Base-by-base conservation (phyloP, 2,329 filamentous ascomycete genomes). In the Alternaria sp. region DNA sequence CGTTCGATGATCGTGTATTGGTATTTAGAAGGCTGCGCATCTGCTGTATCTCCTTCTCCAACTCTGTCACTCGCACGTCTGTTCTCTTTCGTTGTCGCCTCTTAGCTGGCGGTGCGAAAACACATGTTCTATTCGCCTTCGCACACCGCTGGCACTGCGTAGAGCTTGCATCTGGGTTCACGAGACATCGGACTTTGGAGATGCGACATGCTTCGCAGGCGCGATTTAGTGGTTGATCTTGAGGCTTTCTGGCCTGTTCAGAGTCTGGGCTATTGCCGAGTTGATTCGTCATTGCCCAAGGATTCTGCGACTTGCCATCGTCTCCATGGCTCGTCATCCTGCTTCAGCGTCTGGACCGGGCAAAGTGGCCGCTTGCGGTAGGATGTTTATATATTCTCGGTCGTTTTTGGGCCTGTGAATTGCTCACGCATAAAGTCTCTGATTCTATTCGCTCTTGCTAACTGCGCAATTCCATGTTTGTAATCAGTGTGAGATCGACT, bases 91-190 rank as follows among this genome's bases (percentile, higher is more conserved):
- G 65, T 49, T 77, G 75, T 11, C 73, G 61, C 34, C 75, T 64
- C 62, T 77, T 77, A 42, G 69, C 71, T n/a, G 75, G 74, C 2
- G 74, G 62, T 14, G 73, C 72, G 60, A 77, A 77, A n/a, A 76
- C 41, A 55, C 75, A 77, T 11, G 61, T 41, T 51, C 65, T 64
- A 13, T 69, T 71, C 26, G 72, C 72, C 55, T 73, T 77, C 40
- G 73, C 71, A 58, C 75, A 77, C 59, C 75, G 65, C 45, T 77
- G 73, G 40, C 75, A 77, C 45, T 72, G 71, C 3, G 62, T 63
- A 5, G 71, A 73, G 36, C 51, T 60, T 52, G 67, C 58, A 33
- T 66, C 66, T 8, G 71, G 63, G 21, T 72, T 69, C 10, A 69
- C 52, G 31, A 77, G 55, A 57, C 75, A 77, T 14, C 75, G 72